These are phyloP conservation scores for Puccinia horiana DNA, from an alignment of 1,284 basidiomycete genomes.

Conservation along the genomic window DNA sequence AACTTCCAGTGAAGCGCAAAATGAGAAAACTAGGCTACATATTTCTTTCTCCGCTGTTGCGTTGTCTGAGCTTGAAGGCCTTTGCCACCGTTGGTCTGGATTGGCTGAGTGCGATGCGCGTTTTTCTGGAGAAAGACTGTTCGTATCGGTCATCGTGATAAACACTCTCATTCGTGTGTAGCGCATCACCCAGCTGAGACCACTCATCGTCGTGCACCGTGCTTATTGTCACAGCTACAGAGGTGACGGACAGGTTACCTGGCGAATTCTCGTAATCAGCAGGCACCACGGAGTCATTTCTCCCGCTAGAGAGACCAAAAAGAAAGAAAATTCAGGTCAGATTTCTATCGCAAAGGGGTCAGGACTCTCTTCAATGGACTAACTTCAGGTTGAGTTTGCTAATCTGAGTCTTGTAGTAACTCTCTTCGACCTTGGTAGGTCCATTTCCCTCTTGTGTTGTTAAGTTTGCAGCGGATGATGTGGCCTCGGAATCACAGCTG, in stretches of 20 bases:
- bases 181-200: background rate
- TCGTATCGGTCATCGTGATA: background rate
- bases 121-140: background rate
- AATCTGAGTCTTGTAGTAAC: background rate
- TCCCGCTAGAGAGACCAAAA: background rate
- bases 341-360: too few relatives aligned
- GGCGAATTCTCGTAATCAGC: background rate
- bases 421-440: background rate
- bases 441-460: background rate
- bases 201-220: slow-evolving; percentile 4
- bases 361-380: background rate
- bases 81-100: background rate
- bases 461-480: background rate
- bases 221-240: background rate
- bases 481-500: background rate
- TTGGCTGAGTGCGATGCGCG: background rate
- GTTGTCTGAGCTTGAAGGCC: background rate
- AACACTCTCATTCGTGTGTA: background rate
- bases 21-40: too few relatives aligned
- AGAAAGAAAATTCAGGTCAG: background rate
- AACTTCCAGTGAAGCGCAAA: too few relatives aligned
- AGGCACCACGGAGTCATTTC: background rate
- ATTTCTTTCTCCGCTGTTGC: background rate
- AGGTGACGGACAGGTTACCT: background rate
- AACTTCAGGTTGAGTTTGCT: background rate